A percentile compares a stretch with the other conserved stretches of the same genome.
phyloP scores from a whole-genome alignment of 176 grass and related monocot species.

The Coix lacrymajobi region DNA sequence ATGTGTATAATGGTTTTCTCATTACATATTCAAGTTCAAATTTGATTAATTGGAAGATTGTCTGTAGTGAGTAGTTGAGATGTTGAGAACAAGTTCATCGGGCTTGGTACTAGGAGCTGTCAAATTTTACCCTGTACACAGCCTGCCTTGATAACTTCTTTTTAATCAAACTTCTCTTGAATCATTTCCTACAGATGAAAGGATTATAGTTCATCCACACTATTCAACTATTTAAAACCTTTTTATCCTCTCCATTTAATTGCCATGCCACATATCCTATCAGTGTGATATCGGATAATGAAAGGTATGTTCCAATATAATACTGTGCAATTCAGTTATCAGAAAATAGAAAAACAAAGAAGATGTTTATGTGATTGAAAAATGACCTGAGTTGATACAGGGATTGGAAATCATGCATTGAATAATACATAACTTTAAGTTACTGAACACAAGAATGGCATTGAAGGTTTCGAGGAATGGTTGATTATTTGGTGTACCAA shows the following conservation, averaged over 20 bases:
- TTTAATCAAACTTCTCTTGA: neutral
- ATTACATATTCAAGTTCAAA: neutral
- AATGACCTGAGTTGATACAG: neutral
- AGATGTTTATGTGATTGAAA: neutral
- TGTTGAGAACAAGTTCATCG: neutral
- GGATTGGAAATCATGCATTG: neutral
- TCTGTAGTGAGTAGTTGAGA: neutral
- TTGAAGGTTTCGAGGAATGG: neutral
- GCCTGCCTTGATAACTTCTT: neutral
- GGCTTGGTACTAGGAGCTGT: neutral
- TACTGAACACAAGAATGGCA: neutral
- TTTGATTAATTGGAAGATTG: neutral
- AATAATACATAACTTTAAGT: neutral
- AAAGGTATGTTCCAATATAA: neutral
- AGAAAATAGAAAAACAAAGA: neutral
- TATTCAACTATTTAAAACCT: neutral
- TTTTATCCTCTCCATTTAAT: neutral
- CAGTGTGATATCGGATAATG: neutral
- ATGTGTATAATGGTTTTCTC: neutral
- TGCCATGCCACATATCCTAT: neutral
- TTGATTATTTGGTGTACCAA: neutral
- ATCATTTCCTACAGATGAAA: neutral
- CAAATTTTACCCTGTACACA: neutral
- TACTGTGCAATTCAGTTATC: neutral
- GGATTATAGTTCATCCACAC: neutral